Conservation (phyloP, 208 protist species). For the Leishmania mexicana region DNA sequence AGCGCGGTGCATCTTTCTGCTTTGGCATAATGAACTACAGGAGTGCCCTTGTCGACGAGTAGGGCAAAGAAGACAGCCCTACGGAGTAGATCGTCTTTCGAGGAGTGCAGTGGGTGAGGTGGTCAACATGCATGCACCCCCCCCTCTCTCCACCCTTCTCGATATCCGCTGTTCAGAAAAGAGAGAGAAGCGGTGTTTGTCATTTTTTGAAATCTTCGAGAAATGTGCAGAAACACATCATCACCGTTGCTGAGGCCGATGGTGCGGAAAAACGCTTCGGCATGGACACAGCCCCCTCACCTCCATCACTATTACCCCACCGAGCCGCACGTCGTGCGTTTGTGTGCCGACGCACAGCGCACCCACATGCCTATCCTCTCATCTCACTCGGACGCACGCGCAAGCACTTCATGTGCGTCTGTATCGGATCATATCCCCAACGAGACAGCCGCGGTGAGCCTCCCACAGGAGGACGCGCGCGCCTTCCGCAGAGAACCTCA, state of each 20-base stretch:
- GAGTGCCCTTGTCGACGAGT: constrained; percentile 24
- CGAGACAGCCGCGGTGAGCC: background rate
- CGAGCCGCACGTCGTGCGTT: no score
- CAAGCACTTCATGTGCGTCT: background rate
- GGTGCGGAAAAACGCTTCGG: background rate
- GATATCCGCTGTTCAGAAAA: background rate
- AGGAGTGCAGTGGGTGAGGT: background rate
- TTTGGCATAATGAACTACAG: constrained; percentile 37
- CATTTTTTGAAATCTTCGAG: background rate
- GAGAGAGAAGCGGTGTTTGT: background rate
- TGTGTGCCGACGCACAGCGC: background rate
- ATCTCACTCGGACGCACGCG: background rate
- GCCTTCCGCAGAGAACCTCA: background rate
- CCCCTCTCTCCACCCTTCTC: background rate
- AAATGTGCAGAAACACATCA: background rate
- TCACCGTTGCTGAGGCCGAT: background rate
- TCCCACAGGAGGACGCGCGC: background rate
- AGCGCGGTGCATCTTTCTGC: constrained; percentile 37
- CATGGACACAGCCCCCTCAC: background rate
- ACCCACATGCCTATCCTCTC: background rate
- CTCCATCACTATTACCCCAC: background rate
- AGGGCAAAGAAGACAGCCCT: background rate
- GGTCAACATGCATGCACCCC: background rate
- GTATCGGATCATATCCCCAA: background rate
- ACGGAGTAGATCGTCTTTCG: background rate